Evolutionary conservation across 2,329 filamentous ascomycete genomes (phyloP), one percentile per base, ranked within the genome.

Genomic region (Cercospora sp.): DNA sequence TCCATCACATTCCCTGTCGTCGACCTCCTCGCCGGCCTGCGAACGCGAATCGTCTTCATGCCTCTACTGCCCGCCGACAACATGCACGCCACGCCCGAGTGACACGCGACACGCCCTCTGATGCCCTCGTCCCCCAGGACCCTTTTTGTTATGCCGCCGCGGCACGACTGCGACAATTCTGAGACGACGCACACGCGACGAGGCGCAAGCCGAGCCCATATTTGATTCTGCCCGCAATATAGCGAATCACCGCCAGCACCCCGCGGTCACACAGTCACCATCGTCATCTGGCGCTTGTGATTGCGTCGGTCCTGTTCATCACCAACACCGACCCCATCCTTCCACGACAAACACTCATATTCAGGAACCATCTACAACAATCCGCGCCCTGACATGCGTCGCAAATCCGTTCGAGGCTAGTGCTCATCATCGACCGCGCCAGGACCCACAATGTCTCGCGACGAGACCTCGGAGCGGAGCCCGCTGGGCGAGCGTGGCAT

Each of bases 401-500:
- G 63, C 33, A 53, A 23, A 26, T 61, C 42, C 26, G 31, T 31
- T 55, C n/a, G 23, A 3, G 10, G 23, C 48, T 53, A 57, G 30
- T 31, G 45, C 23, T 28, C 57, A 51, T 51, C 39, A 51, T 51
- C 42, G 45, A 63, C 20, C 55, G 45, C 45, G 51, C 61, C 31
- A 12, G 23, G 26, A 58, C 42, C 57, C 62, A 64, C 45, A 39
- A 72, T 72, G 70, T 69, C 70, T 48, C 42, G 57, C 33, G 64
- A 66, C 31, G 51, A 65, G 55, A 60, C 65, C 30, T 45, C 66
- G 13, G 70, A 64, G 64, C 64, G 63, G 30, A 70, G 70, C 33
- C 68, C 70, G 26, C 65, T 69, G 60, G 65, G 64, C 45, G 63
- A 65, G 28, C 66, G 66, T 26, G 67, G 67, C 48, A 66, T 63